These are phyloP conservation scores for Monilinia vaccinii-corymbosi DNA, from an alignment of 2,329 filamentous ascomycete species.

Conservation along the genomic window DNA sequence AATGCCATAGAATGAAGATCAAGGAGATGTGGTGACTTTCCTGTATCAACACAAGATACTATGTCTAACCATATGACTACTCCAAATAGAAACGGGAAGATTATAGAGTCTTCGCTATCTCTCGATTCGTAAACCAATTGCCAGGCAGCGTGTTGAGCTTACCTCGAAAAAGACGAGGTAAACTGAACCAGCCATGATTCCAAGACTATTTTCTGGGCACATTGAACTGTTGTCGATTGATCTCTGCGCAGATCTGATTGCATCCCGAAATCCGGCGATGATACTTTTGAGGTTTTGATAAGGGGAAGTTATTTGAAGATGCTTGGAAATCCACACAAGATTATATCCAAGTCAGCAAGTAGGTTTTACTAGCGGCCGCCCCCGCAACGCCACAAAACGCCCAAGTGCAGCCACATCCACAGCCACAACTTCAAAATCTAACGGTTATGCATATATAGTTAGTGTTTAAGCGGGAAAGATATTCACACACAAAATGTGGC, in stretches of 20 bases:
- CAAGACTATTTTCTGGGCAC: slow-evolving; percentile 19
- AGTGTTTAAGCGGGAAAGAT: neutral
- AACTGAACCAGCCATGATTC: slow-evolving; percentile 41
- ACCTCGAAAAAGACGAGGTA: slow-evolving; percentile 46
- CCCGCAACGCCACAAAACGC: neutral
- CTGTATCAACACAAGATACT: slow-evolving; percentile 39
- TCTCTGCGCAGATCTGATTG: slow-evolving; percentile 26
- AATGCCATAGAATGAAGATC: slow-evolving; percentile 35
- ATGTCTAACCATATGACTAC: slow-evolving; percentile 41
- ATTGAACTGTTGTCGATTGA: neutral
- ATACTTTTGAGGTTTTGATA: neutral
- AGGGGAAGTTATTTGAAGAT: neutral
- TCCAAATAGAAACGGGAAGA: slow-evolving; percentile 39
- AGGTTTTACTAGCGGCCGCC: neutral
- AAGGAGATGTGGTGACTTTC: slow-evolving; percentile 34
- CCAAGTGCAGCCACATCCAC: neutral
- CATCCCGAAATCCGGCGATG: slow-evolving; percentile 1
- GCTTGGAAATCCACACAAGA: neutral
- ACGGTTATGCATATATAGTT: neutral
- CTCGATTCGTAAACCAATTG: neutral
- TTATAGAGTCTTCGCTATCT: slow-evolving; percentile 34
- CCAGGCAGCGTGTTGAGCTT: neutral
- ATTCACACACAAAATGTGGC: neutral
- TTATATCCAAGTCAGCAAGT: neutral
- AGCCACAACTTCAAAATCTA: neutral